Conservation (phyloP, 495 filamentous ascomycete species). For the Aspergillus indologenus region DNA sequence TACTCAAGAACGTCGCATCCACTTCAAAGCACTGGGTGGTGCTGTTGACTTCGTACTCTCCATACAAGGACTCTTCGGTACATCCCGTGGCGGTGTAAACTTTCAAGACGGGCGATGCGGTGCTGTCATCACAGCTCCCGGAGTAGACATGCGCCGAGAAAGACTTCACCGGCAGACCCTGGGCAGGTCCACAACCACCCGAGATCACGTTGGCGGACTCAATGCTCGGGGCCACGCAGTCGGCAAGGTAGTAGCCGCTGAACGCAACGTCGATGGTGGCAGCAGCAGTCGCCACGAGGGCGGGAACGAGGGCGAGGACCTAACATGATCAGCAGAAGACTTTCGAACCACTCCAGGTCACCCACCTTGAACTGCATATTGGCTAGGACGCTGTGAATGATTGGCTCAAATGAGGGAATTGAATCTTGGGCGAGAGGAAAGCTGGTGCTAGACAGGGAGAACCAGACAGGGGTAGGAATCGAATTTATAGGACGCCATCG, state of each 20-base stretch:
- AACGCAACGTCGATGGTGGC: constrained; percentile 3
- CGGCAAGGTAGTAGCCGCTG: constrained; percentile 8
- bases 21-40: not conserved
- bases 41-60: not conserved
- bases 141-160: constrained; percentile 7
- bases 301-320: not conserved
- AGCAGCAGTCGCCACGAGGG: constrained; percentile 1
- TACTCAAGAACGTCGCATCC: not conserved
- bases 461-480: too few species aligned
- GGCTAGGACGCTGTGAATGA: not conserved
- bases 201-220: constrained; percentile 2
- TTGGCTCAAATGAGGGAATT: not conserved
- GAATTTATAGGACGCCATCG: too few species aligned
- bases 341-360: not conserved
- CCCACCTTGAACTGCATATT: constrained; percentile 1
- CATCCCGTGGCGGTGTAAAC: not conserved
- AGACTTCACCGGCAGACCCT: constrained; percentile 6
- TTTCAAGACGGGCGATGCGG: not conserved
- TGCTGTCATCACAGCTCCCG: constrained; percentile 1
- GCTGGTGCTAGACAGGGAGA: too few species aligned
- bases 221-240: constrained; percentile 7
- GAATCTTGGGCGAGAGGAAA: not conserved
- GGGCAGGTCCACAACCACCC: not conserved
- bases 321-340: not conserved
- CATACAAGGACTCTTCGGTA: not conserved